Evolutionary conservation across 495 filamentous ascomycete species (phyloP).

Genomic region (Pseudomonodictys pantanalensis): DNA sequence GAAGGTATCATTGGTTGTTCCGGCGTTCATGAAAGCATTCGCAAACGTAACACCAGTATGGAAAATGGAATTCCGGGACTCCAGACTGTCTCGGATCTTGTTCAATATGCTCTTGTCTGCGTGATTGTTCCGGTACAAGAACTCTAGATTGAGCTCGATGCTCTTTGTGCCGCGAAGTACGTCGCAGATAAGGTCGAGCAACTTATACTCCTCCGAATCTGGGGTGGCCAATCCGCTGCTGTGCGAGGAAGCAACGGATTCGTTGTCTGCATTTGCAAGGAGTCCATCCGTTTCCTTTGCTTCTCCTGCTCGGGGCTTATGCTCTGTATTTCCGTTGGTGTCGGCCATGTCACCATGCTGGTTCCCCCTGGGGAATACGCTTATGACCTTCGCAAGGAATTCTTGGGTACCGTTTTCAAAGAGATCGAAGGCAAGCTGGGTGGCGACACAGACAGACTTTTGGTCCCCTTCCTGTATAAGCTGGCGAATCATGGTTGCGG

Average conservation of each 20-base stretch:
- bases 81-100: slow-evolving; percentile 91
- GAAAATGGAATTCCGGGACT: slow-evolving; percentile 96
- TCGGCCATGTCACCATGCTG: slow-evolving; percentile 48
- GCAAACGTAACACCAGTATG: slow-evolving; percentile 95
- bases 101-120: slow-evolving; percentile 86
- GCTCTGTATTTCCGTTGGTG: slow-evolving; percentile 38
- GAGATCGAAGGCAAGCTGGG: slow-evolving; percentile 96
- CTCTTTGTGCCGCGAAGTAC: slow-evolving; percentile 89
- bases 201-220: slow-evolving; percentile 52
- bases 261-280: slow-evolving; percentile 36
- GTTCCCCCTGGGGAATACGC: slow-evolving; percentile 60
- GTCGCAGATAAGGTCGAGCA: slow-evolving; percentile 73
- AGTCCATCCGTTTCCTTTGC: slow-evolving; percentile 42
- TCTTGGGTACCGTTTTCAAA: slow-evolving; percentile 98
- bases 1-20: slow-evolving; percentile 95
- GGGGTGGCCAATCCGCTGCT: slow-evolving; percentile 33
- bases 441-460: slow-evolving; percentile 77
- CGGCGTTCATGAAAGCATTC: slow-evolving; percentile 99
- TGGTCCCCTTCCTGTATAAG: slow-evolving; percentile 77
- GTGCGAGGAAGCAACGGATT: slow-evolving; percentile 39
- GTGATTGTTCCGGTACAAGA: slow-evolving; percentile 91
- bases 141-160: slow-evolving; percentile 91
- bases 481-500: slow-evolving; percentile 78
- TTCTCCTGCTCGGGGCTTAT: slow-evolving; percentile 44
- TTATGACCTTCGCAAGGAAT: slow-evolving; percentile 85